A percentile compares a stretch with the other conserved stretches of the same genome.
Conservation (phyloP, 2,329 filamentous ascomycete species). For the Xenosphaeropsis pyriputrescens region DNA sequence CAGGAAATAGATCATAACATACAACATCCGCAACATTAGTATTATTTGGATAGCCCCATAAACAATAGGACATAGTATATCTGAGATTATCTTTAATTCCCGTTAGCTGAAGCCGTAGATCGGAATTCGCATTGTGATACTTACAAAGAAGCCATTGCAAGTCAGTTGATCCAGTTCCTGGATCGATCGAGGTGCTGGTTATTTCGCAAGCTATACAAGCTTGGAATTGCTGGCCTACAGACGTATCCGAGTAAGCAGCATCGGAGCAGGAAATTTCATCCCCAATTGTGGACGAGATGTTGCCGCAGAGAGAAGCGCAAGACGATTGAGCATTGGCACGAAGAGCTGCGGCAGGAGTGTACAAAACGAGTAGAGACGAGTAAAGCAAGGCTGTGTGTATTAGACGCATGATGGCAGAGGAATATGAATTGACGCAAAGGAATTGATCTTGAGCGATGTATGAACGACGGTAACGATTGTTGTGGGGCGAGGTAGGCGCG, state of each 20-base stretch:
- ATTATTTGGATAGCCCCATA: constrained; percentile 34
- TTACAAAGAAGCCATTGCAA: constrained; percentile 38
- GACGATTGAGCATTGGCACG: background rate
- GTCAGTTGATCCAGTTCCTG: constrained; percentile 29
- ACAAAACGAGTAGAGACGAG: no score
- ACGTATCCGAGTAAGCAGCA: constrained; percentile 2
- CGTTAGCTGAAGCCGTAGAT: no score
- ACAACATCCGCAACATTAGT: constrained; percentile 22
- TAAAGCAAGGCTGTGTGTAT: no score
- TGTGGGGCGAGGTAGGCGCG: no score
- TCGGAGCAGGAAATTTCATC: constrained; percentile 3
- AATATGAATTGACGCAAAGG: no score
- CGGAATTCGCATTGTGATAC: constrained; percentile 11
- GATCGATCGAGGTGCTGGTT: constrained; percentile 28
- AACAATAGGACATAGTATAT: constrained; percentile 37
- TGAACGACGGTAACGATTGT: no score
- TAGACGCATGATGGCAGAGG: no score
- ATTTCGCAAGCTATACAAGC: constrained; percentile 36
- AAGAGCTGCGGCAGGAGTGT: background rate
- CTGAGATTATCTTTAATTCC: constrained; percentile 36
- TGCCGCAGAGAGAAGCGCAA: constrained; percentile 3
- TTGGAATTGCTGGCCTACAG: constrained; percentile 7
- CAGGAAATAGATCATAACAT: background rate
- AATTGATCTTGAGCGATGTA: no score
- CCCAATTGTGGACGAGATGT: constrained; percentile 1